Percentiles rank a stretch among this genome's conserved stretches.
Conservation (phyloP, 768 basidiomycete genomes). For the Panaeolus papilionaceus region DNA sequence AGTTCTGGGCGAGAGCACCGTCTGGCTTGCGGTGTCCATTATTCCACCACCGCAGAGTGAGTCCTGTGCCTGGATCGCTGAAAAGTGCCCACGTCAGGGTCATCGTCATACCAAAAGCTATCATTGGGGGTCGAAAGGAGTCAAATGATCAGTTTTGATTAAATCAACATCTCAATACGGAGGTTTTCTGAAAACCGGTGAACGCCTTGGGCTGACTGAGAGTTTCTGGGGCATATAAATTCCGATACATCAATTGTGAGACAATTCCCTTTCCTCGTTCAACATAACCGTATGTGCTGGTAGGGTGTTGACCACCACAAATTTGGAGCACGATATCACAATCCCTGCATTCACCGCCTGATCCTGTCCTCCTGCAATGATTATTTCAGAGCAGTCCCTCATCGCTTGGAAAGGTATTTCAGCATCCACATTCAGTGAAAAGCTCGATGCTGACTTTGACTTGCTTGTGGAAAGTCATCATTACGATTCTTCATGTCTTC, state of each 20-base stretch:
- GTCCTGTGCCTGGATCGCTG: conserved; percentile 3
- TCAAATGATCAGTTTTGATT: conserved; percentile 12
- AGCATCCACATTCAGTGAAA: not conserved
- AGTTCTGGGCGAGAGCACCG: no score
- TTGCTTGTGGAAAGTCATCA: conserved; percentile 12
- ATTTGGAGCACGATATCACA: not conserved
- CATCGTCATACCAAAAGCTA: not conserved
- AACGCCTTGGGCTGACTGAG: not conserved
- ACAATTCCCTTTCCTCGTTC: conserved; percentile 9
- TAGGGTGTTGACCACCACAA: not conserved
- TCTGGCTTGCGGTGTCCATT: no score
- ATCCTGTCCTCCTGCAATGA: not conserved
- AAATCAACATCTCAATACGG: not conserved
- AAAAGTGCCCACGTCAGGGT: not conserved
- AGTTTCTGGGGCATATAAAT: conserved; percentile 9
- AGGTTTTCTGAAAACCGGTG: conserved; percentile 6
- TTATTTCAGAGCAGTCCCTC: conserved; percentile 10
- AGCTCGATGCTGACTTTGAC: not conserved
- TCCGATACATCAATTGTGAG: not conserved
- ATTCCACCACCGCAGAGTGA: not conserved
- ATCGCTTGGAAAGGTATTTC: conserved; percentile 19
- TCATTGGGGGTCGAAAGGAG: not conserved
- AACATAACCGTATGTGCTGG: not conserved
- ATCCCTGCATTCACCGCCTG: not conserved
- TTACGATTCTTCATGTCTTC: conserved; percentile 17